phyloP scores from a whole-genome alignment of 257 asterid species.

The Solanum habrochaites region DNA sequence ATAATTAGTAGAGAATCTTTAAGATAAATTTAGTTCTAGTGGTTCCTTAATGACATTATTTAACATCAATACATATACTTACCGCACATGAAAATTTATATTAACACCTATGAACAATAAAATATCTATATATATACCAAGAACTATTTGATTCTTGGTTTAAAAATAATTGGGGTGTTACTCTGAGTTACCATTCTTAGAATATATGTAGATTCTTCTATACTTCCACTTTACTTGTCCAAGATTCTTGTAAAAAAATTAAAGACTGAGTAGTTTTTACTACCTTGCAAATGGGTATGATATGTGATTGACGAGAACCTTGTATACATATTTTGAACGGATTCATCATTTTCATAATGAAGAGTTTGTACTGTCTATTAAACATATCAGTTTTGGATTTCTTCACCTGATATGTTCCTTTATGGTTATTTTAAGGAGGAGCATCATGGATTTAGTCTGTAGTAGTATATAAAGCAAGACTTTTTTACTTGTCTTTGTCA shows the following conservation, averaged over 20 bases:
- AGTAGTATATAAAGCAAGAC: too few relatives aligned
- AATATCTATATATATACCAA: not conserved
- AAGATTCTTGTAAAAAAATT: too few relatives aligned
- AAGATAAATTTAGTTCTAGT: not conserved
- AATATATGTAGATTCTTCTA: too few relatives aligned
- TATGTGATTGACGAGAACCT: not conserved
- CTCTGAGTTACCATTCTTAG: not conserved
- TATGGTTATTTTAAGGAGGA: too few relatives aligned
- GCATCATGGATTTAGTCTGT: too few relatives aligned
- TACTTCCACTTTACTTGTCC: not conserved
- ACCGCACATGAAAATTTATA: not conserved
- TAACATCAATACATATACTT: not conserved
- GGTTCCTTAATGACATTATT: not conserved
- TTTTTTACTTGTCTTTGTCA: too few relatives aligned
- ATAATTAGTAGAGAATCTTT: not conserved
- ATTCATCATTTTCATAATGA: too few relatives aligned
- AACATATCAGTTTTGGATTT: too few relatives aligned
- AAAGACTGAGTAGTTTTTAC: not conserved
- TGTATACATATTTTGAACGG: not conserved
- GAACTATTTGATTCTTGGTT: not conserved
- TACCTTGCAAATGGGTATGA: not conserved
- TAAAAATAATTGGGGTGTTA: not conserved
- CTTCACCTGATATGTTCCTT: too few relatives aligned
- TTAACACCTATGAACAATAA: not conserved
- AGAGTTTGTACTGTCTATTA: too few relatives aligned